Evolutionary conservation across 306 rosid species (phyloP).

Genomic region (Acacia confusa): DNA sequence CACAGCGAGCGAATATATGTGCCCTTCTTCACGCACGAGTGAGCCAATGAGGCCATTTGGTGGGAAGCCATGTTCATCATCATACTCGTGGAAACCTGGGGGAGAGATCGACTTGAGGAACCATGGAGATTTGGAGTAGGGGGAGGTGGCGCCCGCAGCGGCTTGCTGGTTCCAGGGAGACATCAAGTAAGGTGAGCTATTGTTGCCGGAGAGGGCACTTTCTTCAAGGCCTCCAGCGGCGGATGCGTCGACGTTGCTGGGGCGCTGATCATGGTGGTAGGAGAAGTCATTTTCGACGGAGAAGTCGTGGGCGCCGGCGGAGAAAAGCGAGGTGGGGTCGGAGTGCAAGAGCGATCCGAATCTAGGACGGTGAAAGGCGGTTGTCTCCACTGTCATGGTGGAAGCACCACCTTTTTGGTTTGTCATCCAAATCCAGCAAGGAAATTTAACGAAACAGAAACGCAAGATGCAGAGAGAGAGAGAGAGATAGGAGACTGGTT

Average conservation of each 20-base stretch:
- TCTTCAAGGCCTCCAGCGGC: conserved; percentile 26
- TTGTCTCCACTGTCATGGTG: conserved; percentile 43
- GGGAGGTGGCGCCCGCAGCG: conserved; percentile 33
- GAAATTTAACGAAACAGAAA: not conserved
- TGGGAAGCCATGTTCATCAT: not conserved
- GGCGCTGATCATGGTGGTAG: conserved; percentile 10
- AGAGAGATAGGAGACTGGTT: not conserved
- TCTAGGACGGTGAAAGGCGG: conserved; percentile 35
- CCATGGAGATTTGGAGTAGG: conserved; percentile 79
- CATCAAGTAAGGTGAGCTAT: conserved; percentile 55
- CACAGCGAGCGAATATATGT: conserved; percentile 77
- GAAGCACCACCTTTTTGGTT: conserved; percentile 35
- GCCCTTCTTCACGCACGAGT: conserved; percentile 80
- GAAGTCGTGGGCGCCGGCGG: not conserved
- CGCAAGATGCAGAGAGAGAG: not conserved
- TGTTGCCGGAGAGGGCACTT: conserved; percentile 30
- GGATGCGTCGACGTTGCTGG: conserved; percentile 28
- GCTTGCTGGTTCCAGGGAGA: conserved; percentile 62
- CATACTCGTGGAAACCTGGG: conserved; percentile 1
- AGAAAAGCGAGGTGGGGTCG: conserved; percentile 36
- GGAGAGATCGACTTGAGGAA: conserved; percentile 13
- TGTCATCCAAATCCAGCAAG: conserved; percentile 42
- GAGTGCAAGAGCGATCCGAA: conserved; percentile 59
- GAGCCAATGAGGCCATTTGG: conserved; percentile 68
- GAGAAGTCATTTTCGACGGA: not conserved